Conservation (phyloP, 768 basidiomycete genomes). For the Boletus vinaceobasis region DNA sequence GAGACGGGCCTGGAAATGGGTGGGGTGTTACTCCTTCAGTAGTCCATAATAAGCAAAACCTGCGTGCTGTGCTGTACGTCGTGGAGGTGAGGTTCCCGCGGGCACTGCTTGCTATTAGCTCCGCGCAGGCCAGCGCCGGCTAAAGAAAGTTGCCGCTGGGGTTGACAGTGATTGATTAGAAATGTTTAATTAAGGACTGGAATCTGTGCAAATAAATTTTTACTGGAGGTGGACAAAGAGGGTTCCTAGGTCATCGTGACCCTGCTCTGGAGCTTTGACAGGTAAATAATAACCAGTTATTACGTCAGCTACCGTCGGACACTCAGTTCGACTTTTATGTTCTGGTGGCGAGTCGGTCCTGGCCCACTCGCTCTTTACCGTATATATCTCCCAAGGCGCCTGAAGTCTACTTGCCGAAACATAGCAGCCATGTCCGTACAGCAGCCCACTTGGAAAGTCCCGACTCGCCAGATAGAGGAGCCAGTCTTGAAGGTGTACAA, state of each 20-base stretch:
- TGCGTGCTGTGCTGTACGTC: background rate
- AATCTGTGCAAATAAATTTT: conserved; percentile 5
- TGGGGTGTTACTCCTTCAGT: background rate
- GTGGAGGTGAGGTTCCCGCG: background rate
- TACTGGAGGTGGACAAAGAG: background rate
- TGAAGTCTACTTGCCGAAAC: conserved; percentile 2
- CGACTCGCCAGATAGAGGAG: conserved; percentile 36
- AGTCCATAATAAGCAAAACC: background rate
- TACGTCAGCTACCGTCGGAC: conserved; percentile 20
- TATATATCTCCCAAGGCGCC: conserved; percentile 1
- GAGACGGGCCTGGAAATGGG: conserved; percentile 6
- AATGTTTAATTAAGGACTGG: background rate
- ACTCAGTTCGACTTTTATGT: conserved; percentile 17
- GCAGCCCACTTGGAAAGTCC: conserved; percentile 53
- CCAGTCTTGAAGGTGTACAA: conserved; percentile 78
- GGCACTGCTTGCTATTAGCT: background rate
- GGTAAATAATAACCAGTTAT: background rate
- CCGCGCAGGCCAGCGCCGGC: background rate
- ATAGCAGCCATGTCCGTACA: conserved; percentile 48
- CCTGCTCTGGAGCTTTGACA: background rate
- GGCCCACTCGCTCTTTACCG: conserved; percentile 5
- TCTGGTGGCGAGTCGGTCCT: conserved; percentile 18
- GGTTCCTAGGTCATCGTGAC: background rate
- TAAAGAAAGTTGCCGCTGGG: background rate
- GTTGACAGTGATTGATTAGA: background rate